Conservation (phyloP, 345 rosid genomes). For the Moricandia moricandioides region DNA sequence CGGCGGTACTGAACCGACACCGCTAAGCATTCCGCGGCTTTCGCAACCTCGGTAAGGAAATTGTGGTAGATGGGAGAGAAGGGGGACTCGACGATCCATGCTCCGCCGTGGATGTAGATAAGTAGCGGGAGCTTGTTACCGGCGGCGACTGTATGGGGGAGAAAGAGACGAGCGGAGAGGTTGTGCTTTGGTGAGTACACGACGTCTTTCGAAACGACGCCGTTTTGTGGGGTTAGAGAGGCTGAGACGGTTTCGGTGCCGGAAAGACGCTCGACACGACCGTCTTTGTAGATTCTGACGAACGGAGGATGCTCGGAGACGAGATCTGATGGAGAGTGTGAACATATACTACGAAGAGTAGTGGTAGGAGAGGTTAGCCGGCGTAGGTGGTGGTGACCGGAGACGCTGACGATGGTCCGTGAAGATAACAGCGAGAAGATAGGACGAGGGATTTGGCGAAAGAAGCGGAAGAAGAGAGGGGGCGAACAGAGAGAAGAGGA, state of each 20-base stretch:
- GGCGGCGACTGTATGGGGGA: slow-evolving; percentile 31
- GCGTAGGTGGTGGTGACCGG: slow-evolving; percentile 26
- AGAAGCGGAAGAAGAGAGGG: slow-evolving; percentile 38
- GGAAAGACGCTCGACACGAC: slow-evolving; percentile 43
- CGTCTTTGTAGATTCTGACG: slow-evolving; percentile 45
- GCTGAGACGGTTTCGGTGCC: slow-evolving; percentile 44
- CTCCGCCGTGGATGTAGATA: slow-evolving; percentile 60
- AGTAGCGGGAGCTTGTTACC: slow-evolving; percentile 40
- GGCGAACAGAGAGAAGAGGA: slow-evolving; percentile 39
- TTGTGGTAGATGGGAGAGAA: slow-evolving; percentile 37
- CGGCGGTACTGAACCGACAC: slow-evolving; percentile 47
- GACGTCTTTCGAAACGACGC: slow-evolving; percentile 47
- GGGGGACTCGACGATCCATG: slow-evolving; percentile 42
- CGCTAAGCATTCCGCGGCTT: slow-evolving; percentile 38
- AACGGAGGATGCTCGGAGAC: slow-evolving; percentile 32
- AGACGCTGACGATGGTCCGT: slow-evolving; percentile 14
- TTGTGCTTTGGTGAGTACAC: slow-evolving; percentile 10
- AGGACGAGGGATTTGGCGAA: slow-evolving; percentile 18
- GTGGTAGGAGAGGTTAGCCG: slow-evolving; percentile 21
- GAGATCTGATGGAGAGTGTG: slow-evolving; percentile 25
- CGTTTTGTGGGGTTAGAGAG: slow-evolving; percentile 33
- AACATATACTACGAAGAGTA: slow-evolving; percentile 11
- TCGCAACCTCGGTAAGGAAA: slow-evolving; percentile 36
- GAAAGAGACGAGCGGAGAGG: slow-evolving; percentile 50
- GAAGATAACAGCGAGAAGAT: slow-evolving; percentile 17